Conservation (phyloP, 2,329 filamentous ascomycete genomes). For the Neurospora sp. region DNA sequence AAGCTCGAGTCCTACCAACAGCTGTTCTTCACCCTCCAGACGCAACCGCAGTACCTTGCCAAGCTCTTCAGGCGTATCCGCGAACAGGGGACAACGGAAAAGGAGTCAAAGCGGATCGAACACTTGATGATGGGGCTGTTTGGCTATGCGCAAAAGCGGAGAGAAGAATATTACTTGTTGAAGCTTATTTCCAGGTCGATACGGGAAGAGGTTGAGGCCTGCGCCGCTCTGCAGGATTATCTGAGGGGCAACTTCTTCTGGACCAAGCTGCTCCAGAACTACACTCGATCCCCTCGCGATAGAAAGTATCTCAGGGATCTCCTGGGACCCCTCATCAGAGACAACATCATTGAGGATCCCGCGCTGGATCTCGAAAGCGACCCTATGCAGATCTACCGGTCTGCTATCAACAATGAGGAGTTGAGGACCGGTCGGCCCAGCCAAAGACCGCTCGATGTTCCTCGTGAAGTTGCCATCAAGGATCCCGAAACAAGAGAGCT, state of each 20-base stretch:
- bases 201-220: slow-evolving; percentile 73
- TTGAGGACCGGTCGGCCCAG: slow-evolving; percentile 82
- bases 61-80: slow-evolving; percentile 77
- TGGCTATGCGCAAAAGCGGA: slow-evolving; percentile 90
- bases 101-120: slow-evolving; percentile 86
- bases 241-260: slow-evolving; percentile 88
- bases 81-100: slow-evolving; percentile 76
- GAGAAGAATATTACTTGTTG: slow-evolving; percentile 93
- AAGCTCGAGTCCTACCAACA: slow-evolving; percentile 97
- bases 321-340: slow-evolving; percentile 73
- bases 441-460: slow-evolving; percentile 70
- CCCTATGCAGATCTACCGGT: slow-evolving; percentile 92
- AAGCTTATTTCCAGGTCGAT: slow-evolving; percentile 79
- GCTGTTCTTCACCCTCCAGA: slow-evolving; percentile 94
- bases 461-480: slow-evolving; percentile 87
- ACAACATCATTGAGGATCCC: slow-evolving; percentile 88
- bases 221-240: slow-evolving; percentile 70
- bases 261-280: slow-evolving; percentile 76
- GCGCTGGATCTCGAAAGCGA: slow-evolving; percentile 91
- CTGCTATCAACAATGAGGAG: slow-evolving; percentile 94
- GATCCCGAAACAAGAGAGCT: slow-evolving; percentile 85
- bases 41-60: slow-evolving; percentile 88
- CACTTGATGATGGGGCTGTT: slow-evolving; percentile 94
- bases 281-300: slow-evolving; percentile 83
- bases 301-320: slow-evolving; percentile 86